Base-by-base conservation (phyloP, 768 basidiomycete genomes). In the Tulasnella sp. region DNA sequence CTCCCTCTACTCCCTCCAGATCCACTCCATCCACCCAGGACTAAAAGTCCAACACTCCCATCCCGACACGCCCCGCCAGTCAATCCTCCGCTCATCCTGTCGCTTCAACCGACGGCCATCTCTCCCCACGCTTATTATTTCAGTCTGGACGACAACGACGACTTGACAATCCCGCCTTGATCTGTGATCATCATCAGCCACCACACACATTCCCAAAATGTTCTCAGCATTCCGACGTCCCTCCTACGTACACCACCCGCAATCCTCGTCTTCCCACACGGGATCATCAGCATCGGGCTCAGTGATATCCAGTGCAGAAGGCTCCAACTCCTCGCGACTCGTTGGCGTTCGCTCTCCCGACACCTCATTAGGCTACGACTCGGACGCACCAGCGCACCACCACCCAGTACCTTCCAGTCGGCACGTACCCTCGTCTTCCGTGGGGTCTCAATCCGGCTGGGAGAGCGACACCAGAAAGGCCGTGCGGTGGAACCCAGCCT, bases 181-280 rank as follows among this genome's bases (percentile, higher is more conserved):
- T 59, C 52, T 59, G 52, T 59, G 52, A 59, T 59, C 52, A 44
- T 44, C 42, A 44, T n/a, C 4, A 22, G 9, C 22, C 22, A 8
- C 52, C n/a, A 11, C 47, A 19, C 7, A 52, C 63, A 35, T 16
- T 35, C 63, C 17, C 63, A 40, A 65, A 39, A 69, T 69, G 69
- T 69, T 69, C 69, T 47, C 69, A 40, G 68, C 68, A 16, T 69
- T 69, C 69, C 69, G 69, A 44, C 41, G 69, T 32, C 69, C 41
- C n/a, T 32, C 69, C 12, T 44, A 69, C 36, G 22, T 59, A 29
- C 69, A 69, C 47, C 69, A 69, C 42, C 69, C 69, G 11, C 41
- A 42, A 12, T 44, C 41, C 69, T 44, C 32, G 12, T 47, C 42
- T 44, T 69, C 69, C 26, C 69, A 69, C 36, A 69, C 69, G 41